phyloP scores from a whole-genome alignment of 805 yeast species.

The Saccharomycopsis synnaedendra region DNA sequence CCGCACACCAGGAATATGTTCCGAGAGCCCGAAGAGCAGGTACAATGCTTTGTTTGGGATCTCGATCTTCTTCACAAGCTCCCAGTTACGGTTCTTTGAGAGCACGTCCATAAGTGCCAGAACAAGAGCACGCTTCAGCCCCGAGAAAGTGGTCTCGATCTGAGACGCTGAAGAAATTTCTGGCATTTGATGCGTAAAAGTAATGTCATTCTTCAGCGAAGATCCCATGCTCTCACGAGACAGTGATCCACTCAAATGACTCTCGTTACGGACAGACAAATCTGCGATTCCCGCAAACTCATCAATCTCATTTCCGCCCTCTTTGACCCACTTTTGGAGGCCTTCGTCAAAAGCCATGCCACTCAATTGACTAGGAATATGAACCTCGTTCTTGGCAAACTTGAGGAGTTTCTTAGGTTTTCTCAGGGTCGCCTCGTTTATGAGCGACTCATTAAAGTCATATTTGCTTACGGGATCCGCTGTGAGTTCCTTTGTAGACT shows the following conservation, averaged over 20 bases:
- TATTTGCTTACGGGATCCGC: conserved; percentile 1
- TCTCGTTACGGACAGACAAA: conserved; percentile 6
- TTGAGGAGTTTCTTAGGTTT: conserved; percentile 11
- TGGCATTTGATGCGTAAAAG: conserved; percentile 12
- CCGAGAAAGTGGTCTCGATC: conserved; percentile 34
- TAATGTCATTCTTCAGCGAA: conserved; percentile 8
- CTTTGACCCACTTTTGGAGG: conserved; percentile 7
- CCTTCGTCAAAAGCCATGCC: conserved; percentile 14
- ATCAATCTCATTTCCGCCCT: background rate
- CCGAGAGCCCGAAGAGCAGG: conserved; percentile 29
- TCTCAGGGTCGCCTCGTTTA: conserved; percentile 8
- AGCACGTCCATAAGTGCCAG: conserved; percentile 30
- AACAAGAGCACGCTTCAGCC: conserved; percentile 30
- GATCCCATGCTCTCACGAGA: background rate
- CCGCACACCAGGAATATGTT: conserved; percentile 30
- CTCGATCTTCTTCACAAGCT: conserved; percentile 24
- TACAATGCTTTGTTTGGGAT: conserved; percentile 25
- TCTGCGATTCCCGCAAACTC: conserved; percentile 14
- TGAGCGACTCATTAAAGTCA: conserved; percentile 16
- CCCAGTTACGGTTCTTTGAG: conserved; percentile 29
- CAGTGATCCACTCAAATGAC: background rate
- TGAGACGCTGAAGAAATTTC: conserved; percentile 32
- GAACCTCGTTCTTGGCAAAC: conserved; percentile 15
- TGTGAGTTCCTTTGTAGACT: background rate
- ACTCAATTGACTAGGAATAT: conserved; percentile 11